These are phyloP conservation scores for Aspergillus coremiiformis DNA, from an alignment of 495 filamentous ascomycete genomes.

Conservation along the genomic window DNA sequence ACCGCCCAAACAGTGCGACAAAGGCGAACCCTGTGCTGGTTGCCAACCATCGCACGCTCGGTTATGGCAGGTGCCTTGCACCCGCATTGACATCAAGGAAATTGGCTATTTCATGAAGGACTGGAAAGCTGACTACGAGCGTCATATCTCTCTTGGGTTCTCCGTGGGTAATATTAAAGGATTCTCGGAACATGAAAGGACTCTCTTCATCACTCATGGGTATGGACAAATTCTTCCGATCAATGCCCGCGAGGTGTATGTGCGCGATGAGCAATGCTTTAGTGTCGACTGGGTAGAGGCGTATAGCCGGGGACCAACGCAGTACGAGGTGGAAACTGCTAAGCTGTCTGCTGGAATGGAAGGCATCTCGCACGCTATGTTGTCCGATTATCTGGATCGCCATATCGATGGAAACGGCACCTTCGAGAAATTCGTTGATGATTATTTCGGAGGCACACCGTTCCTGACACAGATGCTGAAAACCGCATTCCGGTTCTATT, in stretches of 20 bases:
- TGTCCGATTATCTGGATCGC: slow-evolving; percentile 85
- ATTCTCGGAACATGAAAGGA: slow-evolving; percentile 70
- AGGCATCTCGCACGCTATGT: slow-evolving; percentile 64
- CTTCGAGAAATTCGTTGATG: slow-evolving; percentile 85
- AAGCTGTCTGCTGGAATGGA: slow-evolving; percentile 77
- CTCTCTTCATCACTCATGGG: slow-evolving; percentile 79
- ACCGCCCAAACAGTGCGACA: slow-evolving; percentile 57
- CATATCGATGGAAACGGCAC: slow-evolving; percentile 72
- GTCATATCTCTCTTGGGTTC: slow-evolving; percentile 76
- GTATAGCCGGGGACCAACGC: slow-evolving; percentile 59
- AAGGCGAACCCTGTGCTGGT: slow-evolving; percentile 85
- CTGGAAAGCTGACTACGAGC: slow-evolving; percentile 91
- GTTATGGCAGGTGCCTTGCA: slow-evolving; percentile 92
- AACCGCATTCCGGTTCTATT: slow-evolving; percentile 85
- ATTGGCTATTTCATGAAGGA: slow-evolving; percentile 97
- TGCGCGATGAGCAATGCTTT: slow-evolving; percentile 87
- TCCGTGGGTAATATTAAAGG: slow-evolving; percentile 91
- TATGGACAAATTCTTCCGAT: slow-evolving; percentile 85
- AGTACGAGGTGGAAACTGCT: slow-evolving; percentile 78
- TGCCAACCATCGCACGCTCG: slow-evolving; percentile 89
- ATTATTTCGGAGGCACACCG: slow-evolving; percentile 87
- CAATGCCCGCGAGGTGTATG: slow-evolving; percentile 82
- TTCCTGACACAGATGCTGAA: slow-evolving; percentile 92
- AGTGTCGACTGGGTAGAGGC: slow-evolving; percentile 84
- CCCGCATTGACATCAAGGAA: slow-evolving; percentile 93